phyloP scores from a whole-genome alignment of 805 yeast genomes.

The Priceomyces melissophilus region DNA sequence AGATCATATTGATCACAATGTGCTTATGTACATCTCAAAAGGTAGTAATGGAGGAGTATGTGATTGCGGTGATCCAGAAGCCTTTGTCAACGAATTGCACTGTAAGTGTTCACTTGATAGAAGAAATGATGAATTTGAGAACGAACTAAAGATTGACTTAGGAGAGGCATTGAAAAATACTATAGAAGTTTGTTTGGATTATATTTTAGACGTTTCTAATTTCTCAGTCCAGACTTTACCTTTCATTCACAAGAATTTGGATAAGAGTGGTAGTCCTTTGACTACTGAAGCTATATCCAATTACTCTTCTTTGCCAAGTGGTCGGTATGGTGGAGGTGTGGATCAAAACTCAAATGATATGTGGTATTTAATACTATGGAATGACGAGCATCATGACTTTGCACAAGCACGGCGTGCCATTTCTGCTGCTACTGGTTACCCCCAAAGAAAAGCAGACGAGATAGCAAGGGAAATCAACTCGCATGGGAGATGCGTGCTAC shows the following conservation, averaged over 20 bases:
- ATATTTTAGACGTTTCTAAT: conserved; percentile 41
- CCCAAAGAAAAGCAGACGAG: conserved; percentile 24
- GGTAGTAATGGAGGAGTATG: conserved; percentile 57
- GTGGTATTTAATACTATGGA: conserved; percentile 63
- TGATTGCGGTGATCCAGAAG: conserved; percentile 70
- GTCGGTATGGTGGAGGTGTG: conserved; percentile 26
- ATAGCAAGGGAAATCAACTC: conserved; percentile 46
- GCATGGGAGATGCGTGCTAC: conserved; percentile 50
- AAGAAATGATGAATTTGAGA: conserved; percentile 3
- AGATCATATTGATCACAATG: conserved; percentile 67
- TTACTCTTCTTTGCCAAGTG: conserved; percentile 26
- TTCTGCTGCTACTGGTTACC: conserved; percentile 25
- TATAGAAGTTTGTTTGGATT: conserved; percentile 36
- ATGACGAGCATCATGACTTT: conserved; percentile 70
- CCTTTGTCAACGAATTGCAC: conserved; percentile 52
- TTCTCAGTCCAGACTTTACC: conserved; percentile 40
- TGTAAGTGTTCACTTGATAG: conserved; percentile 39
- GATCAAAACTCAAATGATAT: conserved; percentile 30
- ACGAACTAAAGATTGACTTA: conserved; percentile 12
- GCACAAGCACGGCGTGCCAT: conserved; percentile 52
- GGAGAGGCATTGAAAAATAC: conserved; percentile 20
- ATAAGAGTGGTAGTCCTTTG: conserved; percentile 19
- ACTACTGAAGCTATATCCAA: conserved; percentile 28
- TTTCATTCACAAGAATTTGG: conserved; percentile 28
- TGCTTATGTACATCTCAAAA: conserved; percentile 47